Evolutionary conservation across 169 alveolate species (phyloP).

Genomic region (Cryptosporidium sp.): DNA sequence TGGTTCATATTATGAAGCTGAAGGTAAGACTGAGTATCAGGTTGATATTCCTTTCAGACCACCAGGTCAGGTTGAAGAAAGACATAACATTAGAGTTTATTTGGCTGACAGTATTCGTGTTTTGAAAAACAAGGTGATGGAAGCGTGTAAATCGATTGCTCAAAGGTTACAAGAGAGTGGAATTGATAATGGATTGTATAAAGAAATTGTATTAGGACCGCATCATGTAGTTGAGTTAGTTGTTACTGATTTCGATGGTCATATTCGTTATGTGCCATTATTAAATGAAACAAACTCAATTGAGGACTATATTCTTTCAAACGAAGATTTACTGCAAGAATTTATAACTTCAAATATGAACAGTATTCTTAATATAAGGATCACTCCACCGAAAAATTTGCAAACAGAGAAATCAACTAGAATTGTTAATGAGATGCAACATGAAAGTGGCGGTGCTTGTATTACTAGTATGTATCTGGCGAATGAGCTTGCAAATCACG

Average conservation of each 20-base stretch:
- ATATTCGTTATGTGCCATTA: slow-evolving; percentile 64
- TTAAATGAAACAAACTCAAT: slow-evolving; percentile 59
- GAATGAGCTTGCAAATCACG: slow-evolving; percentile 73
- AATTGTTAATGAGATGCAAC: slow-evolving; percentile 68
- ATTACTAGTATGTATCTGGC: slow-evolving; percentile 73
- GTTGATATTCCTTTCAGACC: slow-evolving; percentile 74
- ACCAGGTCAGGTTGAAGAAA: slow-evolving; percentile 76
- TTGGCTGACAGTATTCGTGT: slow-evolving; percentile 73
- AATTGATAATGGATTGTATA: slow-evolving; percentile 64
- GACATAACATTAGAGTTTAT: slow-evolving; percentile 68
- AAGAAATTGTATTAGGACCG: slow-evolving; percentile 71
- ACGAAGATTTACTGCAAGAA: slow-evolving; percentile 69
- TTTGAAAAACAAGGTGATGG: slow-evolving; percentile 61
- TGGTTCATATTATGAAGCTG: slow-evolving; percentile 56
- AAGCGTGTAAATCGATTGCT: slow-evolving; percentile 69
- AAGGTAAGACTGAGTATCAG: slow-evolving; percentile 64
- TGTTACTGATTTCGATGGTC: slow-evolving; percentile 73
- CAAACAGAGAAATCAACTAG: slow-evolving; percentile 50
- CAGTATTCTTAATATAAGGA: slow-evolving; percentile 53
- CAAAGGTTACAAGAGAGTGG: slow-evolving; percentile 74
- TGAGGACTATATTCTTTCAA: slow-evolving; percentile 66
- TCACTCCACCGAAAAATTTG: slow-evolving; percentile 33
- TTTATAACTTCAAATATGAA: slow-evolving; percentile 72
- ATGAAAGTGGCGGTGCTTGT: slow-evolving; percentile 75
- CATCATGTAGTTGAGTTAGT: slow-evolving; percentile 64